Evolutionary conservation across 1,139 yeast genomes (phyloP).

Genomic region (Yamadazyma triangularis): DNA sequence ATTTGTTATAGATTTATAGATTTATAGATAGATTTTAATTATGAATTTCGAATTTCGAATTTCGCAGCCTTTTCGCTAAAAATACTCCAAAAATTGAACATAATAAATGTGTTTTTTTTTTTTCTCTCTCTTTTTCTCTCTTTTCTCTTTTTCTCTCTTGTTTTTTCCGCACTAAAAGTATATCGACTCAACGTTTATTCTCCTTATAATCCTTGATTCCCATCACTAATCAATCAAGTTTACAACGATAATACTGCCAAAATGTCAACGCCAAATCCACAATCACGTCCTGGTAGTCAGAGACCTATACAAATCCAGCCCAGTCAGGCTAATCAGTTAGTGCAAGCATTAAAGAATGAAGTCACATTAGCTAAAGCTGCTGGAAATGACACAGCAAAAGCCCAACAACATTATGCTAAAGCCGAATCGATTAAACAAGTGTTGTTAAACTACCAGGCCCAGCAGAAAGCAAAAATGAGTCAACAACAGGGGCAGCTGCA

Average conservation of each 20-base stretch:
- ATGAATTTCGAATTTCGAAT: no score
- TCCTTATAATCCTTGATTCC: no score
- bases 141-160: no score
- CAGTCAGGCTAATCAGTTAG: constrained; percentile 57
- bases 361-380: constrained; percentile 57
- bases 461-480: constrained; percentile 23
- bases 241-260: no score
- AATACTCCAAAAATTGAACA: no score
- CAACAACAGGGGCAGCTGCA: constrained; percentile 7
- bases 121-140: no score
- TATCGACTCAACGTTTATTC: no score
- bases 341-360: constrained; percentile 56
- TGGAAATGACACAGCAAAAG: constrained; percentile 54
- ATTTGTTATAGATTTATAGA: neutral
- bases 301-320: constrained; percentile 40
- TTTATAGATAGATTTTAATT: no score
- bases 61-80: no score
- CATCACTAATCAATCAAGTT: no score
- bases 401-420: constrained; percentile 61
- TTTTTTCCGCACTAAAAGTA: no score
- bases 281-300: constrained; percentile 2
- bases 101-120: no score
- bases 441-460: constrained; percentile 39
- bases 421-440: constrained; percentile 63
- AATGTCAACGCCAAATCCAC: neutral